Evolutionary conservation across 2,329 filamentous ascomycete species (phyloP).

Genomic region (Botrytis medusae): DNA sequence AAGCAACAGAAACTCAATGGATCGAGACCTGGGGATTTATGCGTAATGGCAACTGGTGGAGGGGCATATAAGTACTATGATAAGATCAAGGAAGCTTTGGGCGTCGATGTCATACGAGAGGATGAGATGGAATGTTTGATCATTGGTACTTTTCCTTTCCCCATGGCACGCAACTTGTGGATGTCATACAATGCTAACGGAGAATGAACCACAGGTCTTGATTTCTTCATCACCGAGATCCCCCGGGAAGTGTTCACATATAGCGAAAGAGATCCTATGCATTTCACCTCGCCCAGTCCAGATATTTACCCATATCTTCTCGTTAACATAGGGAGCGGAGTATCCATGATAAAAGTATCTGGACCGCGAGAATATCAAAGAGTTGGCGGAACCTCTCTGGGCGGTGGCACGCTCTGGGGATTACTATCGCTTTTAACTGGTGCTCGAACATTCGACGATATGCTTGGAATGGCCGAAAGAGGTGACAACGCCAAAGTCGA

Average conservation of each 20-base stretch:
- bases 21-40: conserved; percentile 68
- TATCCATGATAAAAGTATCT: conserved; percentile 95
- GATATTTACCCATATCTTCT: conserved; percentile 95
- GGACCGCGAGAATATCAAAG: conserved; percentile 83
- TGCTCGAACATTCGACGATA: conserved; percentile 95
- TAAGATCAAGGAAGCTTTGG: conserved; percentile 76
- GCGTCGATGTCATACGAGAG: conserved; percentile 84
- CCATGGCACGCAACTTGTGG: background rate
- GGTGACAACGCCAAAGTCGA: conserved; percentile 94
- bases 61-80: conserved; percentile 98
- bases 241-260: conserved; percentile 97
- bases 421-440: conserved; percentile 87
- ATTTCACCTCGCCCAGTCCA: conserved; percentile 73
- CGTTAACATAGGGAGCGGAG: conserved; percentile 96
- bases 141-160: conserved; percentile 60
- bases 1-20: conserved; percentile 78
- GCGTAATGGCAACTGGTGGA: conserved; percentile 93
- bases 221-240: conserved; percentile 99
- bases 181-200: background rate
- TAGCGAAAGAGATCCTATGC: conserved; percentile 85
- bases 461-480: conserved; percentile 85
- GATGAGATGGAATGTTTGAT: conserved; percentile 99
- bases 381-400: conserved; percentile 91
- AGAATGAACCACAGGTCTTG: conserved; percentile 61
- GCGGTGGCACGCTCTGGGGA: conserved; percentile 97